A percentile compares a stretch with the other conserved stretches of the same genome.
Conservation (phyloP, 192 early-diverging fungal species). For the Chytriomyces sp. region DNA sequence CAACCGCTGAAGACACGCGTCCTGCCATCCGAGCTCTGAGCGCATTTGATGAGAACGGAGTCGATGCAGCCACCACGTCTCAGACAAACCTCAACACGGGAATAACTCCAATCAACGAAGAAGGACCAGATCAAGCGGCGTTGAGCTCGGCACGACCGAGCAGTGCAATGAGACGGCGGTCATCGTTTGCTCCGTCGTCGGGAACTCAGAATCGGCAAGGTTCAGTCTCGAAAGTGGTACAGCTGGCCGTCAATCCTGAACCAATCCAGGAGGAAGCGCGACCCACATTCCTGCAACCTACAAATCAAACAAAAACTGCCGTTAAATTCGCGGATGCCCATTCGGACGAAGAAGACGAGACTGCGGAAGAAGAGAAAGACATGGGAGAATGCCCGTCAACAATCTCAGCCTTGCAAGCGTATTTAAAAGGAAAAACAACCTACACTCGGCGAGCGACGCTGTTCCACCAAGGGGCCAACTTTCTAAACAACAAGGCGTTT, state of each 20-base stretch:
- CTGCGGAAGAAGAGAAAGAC: not conserved
- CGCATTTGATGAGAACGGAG: not conserved
- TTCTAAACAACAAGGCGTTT: not conserved
- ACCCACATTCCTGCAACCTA: too few species aligned
- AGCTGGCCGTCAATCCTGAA: too few species aligned
- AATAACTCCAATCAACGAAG: not conserved
- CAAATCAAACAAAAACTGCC: not conserved
- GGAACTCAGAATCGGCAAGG: too few species aligned
- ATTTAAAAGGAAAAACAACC: constrained; percentile 21
- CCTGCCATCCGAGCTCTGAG: not conserved
- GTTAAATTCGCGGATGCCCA: not conserved
- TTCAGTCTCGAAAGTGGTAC: too few species aligned
- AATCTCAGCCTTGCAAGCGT: constrained; percentile 9
- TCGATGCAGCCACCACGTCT: constrained; percentile 4
- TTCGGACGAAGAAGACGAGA: not conserved
- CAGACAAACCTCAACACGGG: not conserved
- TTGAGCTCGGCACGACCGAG: too few species aligned
- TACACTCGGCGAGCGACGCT: constrained; percentile 19
- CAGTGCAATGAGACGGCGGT: too few species aligned
- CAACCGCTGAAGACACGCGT: not conserved
- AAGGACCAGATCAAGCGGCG: too few species aligned
- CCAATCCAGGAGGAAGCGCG: too few species aligned
- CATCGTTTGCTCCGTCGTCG: too few species aligned
- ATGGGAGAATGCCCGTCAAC: constrained; percentile 20
- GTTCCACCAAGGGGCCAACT: not conserved